Base-by-base conservation (phyloP, 495 filamentous ascomycete genomes). In the Aspergillus taichungensis region DNA sequence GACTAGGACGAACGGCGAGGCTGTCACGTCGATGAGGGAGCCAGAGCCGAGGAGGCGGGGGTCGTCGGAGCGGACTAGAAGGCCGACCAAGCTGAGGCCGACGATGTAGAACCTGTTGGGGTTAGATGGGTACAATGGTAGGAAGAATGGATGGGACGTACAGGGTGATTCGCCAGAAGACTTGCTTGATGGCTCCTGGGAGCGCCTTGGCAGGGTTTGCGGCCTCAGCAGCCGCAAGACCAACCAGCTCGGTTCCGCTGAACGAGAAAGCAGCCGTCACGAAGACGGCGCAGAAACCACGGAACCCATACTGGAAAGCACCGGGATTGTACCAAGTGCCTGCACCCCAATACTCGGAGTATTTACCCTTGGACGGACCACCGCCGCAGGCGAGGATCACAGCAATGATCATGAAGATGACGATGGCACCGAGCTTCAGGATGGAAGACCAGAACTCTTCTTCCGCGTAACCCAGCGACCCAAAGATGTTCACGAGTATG, bases 231-330 rank as follows among this genome's bases (percentile, higher is more conserved):
- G 84, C 84, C 40, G 83, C 82, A 18, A 88, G 72, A 62, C 84
- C 84, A 44, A 81, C 77, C 41, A 88, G 60, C 52, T 88, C 84
- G 5, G 83, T 86, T 27, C 84, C 84, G 45, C 70, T 72, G 64
- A 84, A 87, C 12, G 84, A 77, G 56, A 87, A 88, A 14, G 82
- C 81, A 11, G 83, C 84, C 6, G 75, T 87, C 45, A 84, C 81
- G 56, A 88, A 87, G 43, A 86, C 79, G 13, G 74, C 72, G 59
- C 80, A 85, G 64, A 87, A 80, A 4, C 84, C 84, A 40, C 73
- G 71, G 68, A 87, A 88, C 18, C 51, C 51, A 49, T 82, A 74
- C 28, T 67, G 70, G 64, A 88, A 82, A 3, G 84, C 82, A 12
- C 83, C 84, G 4, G 82, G 83, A n/a, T 84, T 64, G 34, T 79